Percentiles rank a stretch among this genome's conserved stretches.
Conservation (phyloP, 164 flowering plant species). For the Nymphaea thermarum region DNA sequence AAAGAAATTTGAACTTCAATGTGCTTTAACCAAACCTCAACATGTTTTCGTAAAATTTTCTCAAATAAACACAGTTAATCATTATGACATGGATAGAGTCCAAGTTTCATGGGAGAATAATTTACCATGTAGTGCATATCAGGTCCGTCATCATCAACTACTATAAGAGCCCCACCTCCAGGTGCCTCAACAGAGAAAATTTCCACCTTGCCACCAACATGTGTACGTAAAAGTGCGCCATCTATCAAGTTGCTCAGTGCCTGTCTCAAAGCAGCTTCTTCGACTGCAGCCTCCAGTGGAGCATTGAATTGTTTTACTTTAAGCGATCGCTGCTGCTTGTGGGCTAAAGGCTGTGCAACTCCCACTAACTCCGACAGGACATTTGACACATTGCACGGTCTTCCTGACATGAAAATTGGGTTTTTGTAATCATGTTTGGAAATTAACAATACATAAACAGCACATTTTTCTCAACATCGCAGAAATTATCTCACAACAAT, state of each 20-base stretch:
- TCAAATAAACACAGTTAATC: too few relatives aligned
- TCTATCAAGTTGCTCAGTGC: constrained; percentile 91
- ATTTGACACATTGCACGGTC: constrained; percentile 79
- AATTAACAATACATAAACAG: not conserved
- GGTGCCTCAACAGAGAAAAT: constrained; percentile 61
- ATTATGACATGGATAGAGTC: too few relatives aligned
- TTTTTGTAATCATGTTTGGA: not conserved
- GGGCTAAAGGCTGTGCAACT: constrained; percentile 64
- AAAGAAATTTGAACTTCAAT: too few relatives aligned
- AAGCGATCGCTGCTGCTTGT: constrained; percentile 44
- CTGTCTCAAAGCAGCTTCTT: constrained; percentile 82
- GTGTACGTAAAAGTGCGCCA: constrained; percentile 79
- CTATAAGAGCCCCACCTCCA: constrained; percentile 75
- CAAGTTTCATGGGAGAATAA: too few relatives aligned
- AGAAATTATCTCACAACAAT: not conserved
- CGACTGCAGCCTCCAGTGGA: constrained; percentile 54
- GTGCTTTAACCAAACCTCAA: too few relatives aligned
- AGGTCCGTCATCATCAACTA: constrained; percentile 93
- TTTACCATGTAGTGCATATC: constrained; percentile 96
- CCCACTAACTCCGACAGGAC: constrained; percentile 63
- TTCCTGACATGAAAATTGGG: constrained; percentile 49
- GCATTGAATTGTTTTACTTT: constrained; percentile 38
- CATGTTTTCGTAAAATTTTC: too few relatives aligned
- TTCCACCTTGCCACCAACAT: constrained; percentile 67
- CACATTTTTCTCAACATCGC: not conserved